Percentiles rank a stretch among this genome's conserved stretches.
These are phyloP conservation scores for Voacanga thouarsii DNA, from an alignment of 257 asterid genomes.

Conservation along the genomic window DNA sequence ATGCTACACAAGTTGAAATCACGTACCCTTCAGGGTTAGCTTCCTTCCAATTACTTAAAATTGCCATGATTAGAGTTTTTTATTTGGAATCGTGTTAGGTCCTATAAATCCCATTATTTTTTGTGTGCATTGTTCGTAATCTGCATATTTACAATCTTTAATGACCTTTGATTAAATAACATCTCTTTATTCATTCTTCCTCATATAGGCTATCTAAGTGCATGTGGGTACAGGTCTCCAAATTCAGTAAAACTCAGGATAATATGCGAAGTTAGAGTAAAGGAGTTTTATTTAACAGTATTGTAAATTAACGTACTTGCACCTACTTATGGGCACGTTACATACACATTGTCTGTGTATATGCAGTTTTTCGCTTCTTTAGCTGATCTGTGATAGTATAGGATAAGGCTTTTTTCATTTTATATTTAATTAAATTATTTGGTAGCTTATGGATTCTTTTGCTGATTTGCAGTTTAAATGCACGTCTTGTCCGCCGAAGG, in stretches of 20 bases:
- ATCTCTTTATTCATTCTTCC: not conserved
- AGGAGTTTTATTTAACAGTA: not conserved
- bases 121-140: not conserved
- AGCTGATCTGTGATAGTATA: not conserved
- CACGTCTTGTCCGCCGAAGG: slow-evolving; percentile 85
- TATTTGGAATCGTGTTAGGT: not conserved
- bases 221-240: not conserved
- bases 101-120: not conserved
- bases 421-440: not conserved
- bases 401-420: not conserved
- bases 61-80: not conserved
- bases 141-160: not conserved
- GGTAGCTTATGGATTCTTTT: slow-evolving; percentile 5
- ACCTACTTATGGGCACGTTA: not conserved
- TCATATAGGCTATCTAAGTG: not conserved
- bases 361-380: not conserved
- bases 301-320: not conserved
- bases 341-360: not conserved
- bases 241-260: not conserved
- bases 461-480: slow-evolving; percentile 62
- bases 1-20: slow-evolving; percentile 54
- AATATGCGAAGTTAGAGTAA: not conserved
- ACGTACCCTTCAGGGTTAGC: slow-evolving; percentile 70
- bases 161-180: not conserved
- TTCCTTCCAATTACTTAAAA: not conserved